These are phyloP conservation scores for Fusarium pseudocircinatum DNA, from an alignment of 2,329 filamentous ascomycete genomes.

Conservation along the genomic window DNA sequence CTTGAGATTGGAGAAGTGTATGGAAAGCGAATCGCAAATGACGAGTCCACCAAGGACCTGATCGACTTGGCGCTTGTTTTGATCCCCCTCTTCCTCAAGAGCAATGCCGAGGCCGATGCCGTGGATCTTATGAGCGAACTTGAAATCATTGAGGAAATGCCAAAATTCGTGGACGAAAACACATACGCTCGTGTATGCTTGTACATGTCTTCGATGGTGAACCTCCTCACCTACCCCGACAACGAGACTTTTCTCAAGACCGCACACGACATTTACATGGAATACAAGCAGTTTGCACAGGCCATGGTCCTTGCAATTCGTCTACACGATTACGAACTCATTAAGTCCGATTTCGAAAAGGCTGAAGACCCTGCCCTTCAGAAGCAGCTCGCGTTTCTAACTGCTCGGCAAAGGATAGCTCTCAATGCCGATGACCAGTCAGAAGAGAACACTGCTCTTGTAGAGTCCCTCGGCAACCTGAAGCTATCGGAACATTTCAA, in stretches of 20 bases:
- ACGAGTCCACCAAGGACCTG: slow-evolving; percentile 85
- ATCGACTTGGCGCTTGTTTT: slow-evolving; percentile 84
- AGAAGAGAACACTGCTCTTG: slow-evolving; percentile 77
- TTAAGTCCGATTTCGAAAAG: slow-evolving; percentile 81
- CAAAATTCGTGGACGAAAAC: slow-evolving; percentile 90
- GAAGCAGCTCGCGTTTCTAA: slow-evolving; percentile 93
- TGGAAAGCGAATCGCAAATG: slow-evolving; percentile 84
- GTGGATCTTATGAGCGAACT: slow-evolving; percentile 97
- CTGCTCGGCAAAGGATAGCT: slow-evolving; percentile 90
- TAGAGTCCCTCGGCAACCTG: slow-evolving; percentile 87
- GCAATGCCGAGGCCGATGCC: slow-evolving; percentile 97
- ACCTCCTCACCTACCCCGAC: slow-evolving; percentile 95
- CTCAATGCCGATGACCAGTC: slow-evolving; percentile 73
- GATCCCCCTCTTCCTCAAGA: slow-evolving; percentile 94
- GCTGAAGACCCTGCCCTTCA: slow-evolving; percentile 84
- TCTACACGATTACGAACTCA: slow-evolving; percentile 86
- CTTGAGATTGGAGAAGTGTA: slow-evolving; percentile 97
- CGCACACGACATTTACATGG: slow-evolving; percentile 91
- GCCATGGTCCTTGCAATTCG: slow-evolving; percentile 95
- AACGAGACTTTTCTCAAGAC: slow-evolving; percentile 95
- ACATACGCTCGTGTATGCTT: slow-evolving; percentile 93
- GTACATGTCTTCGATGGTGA: slow-evolving; percentile 99
- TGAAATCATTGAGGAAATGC: slow-evolving; percentile 94
- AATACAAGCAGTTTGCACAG: slow-evolving; percentile 92
- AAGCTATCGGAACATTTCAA: slow-evolving; percentile 94